These are phyloP conservation scores for Zygotorulaspora danielsina DNA, from an alignment of 805 yeast genomes.

Conservation along the genomic window DNA sequence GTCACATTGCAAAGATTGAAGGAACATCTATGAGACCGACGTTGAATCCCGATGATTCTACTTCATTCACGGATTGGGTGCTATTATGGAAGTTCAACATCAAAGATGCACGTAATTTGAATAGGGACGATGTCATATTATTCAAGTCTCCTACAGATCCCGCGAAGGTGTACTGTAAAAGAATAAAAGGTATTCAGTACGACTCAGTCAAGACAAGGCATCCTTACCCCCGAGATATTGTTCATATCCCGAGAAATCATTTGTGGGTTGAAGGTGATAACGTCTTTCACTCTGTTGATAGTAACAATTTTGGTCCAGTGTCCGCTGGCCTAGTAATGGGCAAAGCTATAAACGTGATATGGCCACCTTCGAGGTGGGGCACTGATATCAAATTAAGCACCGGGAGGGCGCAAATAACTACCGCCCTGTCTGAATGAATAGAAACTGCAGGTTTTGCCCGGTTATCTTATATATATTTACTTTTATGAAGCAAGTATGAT, in stretches of 20 bases:
- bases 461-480: constrained; percentile 1
- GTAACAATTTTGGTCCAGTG: constrained; percentile 84
- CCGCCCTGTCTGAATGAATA: constrained; percentile 7
- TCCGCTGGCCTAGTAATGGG: constrained; percentile 79
- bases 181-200: constrained; percentile 73
- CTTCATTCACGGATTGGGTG: constrained; percentile 53
- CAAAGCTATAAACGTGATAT: constrained; percentile 60
- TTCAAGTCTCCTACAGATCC: constrained; percentile 81
- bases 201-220: constrained; percentile 59
- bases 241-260: constrained; percentile 71
- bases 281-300: constrained; percentile 69
- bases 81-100: constrained; percentile 62
- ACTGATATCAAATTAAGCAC: constrained; percentile 21
- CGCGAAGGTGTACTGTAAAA: constrained; percentile 65
- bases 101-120: constrained; percentile 43
- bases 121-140: constrained; percentile 68
- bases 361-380: constrained; percentile 63
- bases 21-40: constrained; percentile 91
- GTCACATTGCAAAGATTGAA: constrained; percentile 65
- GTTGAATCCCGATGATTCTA: constrained; percentile 60
- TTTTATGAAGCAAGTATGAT: background rate
- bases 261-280: constrained; percentile 96
- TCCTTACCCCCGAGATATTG: constrained; percentile 57
- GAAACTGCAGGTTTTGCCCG: no score
- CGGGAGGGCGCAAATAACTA: constrained; percentile 23